Conservation (phyloP, 1,139 yeast species). For the Suhomyces wounanorum region DNA sequence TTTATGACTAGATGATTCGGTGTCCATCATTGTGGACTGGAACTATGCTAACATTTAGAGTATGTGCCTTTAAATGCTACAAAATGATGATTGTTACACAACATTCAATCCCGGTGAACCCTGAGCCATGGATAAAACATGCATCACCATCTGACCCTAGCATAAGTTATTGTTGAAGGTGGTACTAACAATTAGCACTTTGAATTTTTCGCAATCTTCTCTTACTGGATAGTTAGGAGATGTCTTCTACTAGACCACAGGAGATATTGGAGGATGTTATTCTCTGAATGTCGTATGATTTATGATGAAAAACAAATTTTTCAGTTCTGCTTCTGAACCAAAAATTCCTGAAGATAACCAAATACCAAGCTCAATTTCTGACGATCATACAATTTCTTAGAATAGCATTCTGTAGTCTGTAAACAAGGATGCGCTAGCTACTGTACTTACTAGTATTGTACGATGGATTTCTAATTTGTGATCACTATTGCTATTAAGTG, state of each 20-base stretch:
- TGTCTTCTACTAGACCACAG: constrained; percentile 8
- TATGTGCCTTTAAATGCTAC: constrained; percentile 12
- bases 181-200: constrained; percentile 6
- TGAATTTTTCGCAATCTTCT: background rate
- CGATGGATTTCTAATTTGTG: too few relatives aligned
- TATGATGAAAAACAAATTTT: constrained; percentile 61
- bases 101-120: constrained; percentile 60
- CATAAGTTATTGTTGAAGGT: background rate
- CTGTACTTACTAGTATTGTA: too few relatives aligned
- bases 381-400: constrained; percentile 9
- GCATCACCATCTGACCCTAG: constrained; percentile 85
- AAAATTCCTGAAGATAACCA: constrained; percentile 64
- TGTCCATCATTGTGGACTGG: background rate
- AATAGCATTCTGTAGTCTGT: background rate
- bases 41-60: constrained; percentile 8
- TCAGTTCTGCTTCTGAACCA: constrained; percentile 95
- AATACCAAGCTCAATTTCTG: constrained; percentile 42
- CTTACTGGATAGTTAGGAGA: constrained; percentile 8
- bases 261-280: constrained; percentile 4
- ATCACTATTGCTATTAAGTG: too few relatives aligned
- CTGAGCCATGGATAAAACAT: constrained; percentile 70
- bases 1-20: constrained; percentile 42
- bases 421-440: background rate
- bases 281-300: constrained; percentile 3
- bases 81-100: constrained; percentile 47